phyloP scores from a whole-genome alignment of 2,329 filamentous ascomycete genomes.

The Xylaria sp. region DNA sequence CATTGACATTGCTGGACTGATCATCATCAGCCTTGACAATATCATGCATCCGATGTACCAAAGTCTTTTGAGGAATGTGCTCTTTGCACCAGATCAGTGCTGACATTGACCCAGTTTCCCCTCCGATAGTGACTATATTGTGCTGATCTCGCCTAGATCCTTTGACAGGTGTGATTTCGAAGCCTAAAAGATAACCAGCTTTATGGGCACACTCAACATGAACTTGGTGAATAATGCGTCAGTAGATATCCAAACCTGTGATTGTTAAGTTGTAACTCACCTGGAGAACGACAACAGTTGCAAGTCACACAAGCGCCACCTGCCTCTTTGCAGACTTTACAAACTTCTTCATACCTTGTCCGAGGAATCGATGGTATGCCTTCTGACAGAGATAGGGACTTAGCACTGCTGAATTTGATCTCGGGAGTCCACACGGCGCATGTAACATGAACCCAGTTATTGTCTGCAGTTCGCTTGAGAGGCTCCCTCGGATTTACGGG shows the following conservation, averaged over 20 bases:
- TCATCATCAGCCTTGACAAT: constrained; percentile 65
- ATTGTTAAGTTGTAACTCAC: constrained; percentile 48
- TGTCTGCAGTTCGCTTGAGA: constrained; percentile 91
- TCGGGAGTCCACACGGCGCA: constrained; percentile 94
- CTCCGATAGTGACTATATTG: constrained; percentile 81
- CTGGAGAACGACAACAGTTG: constrained; percentile 72
- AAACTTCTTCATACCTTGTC: constrained; percentile 77
- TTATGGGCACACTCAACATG: constrained; percentile 93
- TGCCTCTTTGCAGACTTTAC: constrained; percentile 82
- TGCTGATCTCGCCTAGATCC: constrained; percentile 84
- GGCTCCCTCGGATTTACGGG: constrained; percentile 88
- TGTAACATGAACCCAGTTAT: constrained; percentile 97
- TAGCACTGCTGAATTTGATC: constrained; percentile 89
- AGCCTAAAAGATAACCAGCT: constrained; percentile 83
- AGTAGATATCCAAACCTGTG: constrained; percentile 49
- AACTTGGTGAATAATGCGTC: constrained; percentile 57
- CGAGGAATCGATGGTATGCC: constrained; percentile 85
- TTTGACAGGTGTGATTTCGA: constrained; percentile 91
- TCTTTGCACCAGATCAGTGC: constrained; percentile 92
- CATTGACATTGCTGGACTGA: constrained; percentile 59
- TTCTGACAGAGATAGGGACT: constrained; percentile 84
- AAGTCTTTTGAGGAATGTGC: constrained; percentile 76
- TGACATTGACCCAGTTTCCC: constrained; percentile 84
- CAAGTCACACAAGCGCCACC: constrained; percentile 85
- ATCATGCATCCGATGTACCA: constrained; percentile 83